phyloP scores from a whole-genome alignment of 129 eudicot species.

The Chrysanthemum seticuspe region DNA sequence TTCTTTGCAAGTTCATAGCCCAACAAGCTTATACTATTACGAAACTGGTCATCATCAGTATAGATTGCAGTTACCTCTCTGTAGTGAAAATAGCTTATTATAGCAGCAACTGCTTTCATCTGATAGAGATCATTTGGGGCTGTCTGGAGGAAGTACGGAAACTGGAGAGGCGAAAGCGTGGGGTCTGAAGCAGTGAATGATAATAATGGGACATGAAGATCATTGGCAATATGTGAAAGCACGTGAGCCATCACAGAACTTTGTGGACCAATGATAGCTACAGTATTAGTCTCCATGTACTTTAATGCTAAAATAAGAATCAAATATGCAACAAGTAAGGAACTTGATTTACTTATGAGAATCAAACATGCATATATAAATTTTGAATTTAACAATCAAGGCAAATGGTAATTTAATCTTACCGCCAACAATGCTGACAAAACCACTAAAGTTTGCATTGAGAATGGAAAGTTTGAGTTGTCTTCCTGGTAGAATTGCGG shows the following conservation, averaged over 20 bases:
- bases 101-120: neutral
- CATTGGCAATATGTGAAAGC: too few species aligned
- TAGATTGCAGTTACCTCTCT: constrained; percentile 9
- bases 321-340: too few species aligned
- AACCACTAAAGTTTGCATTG: constrained; percentile 1
- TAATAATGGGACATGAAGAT: too few species aligned
- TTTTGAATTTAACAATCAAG: neutral
- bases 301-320: too few species aligned
- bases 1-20: neutral
- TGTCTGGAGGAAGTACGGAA: too few species aligned
- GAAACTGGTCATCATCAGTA: constrained; percentile 6
- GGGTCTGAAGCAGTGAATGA: too few species aligned
- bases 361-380: neutral
- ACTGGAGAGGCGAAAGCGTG: too few species aligned
- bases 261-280: too few species aligned
- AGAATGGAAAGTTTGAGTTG: neutral
- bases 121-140: too few species aligned
- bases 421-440: neutral
- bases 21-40: neutral
- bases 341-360: too few species aligned
- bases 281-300: too few species aligned
- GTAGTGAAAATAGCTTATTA: neutral
- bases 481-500: neutral
- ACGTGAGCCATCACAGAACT: too few species aligned
- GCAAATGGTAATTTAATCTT: neutral